Conservation (phyloP, 768 basidiomycete species). For the Gymnopilus junonius region DNA sequence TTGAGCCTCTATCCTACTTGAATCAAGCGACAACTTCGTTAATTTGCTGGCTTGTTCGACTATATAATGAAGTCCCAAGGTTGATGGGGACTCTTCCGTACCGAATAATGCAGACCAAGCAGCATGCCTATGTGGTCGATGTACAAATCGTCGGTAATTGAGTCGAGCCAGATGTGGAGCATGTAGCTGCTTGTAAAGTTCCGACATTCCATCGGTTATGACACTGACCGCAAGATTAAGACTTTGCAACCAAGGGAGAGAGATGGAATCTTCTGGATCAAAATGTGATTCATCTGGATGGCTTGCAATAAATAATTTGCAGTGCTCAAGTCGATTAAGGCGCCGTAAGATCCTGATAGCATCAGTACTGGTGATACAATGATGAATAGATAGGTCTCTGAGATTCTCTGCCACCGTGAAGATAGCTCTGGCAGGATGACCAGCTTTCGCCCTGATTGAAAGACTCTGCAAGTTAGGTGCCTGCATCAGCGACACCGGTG, state of each 20-base stretch:
- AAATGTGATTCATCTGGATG: background rate
- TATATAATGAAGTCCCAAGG: background rate
- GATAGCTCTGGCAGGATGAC: background rate
- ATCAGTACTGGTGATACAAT: background rate
- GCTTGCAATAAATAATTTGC: background rate
- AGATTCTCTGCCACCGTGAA: background rate
- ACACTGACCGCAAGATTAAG: background rate
- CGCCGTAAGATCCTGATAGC: background rate
- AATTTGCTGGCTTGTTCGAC: background rate
- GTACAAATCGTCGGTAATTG: background rate
- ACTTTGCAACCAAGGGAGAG: background rate
- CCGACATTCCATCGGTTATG: background rate
- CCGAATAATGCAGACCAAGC: background rate
- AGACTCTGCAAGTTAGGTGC: background rate
- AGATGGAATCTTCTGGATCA: background rate
- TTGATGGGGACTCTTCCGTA: background rate
- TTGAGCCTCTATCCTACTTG: background rate
- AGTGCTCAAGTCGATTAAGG: background rate
- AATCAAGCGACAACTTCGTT: background rate
- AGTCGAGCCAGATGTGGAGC: background rate
- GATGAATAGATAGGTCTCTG: background rate
- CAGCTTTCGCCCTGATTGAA: background rate
- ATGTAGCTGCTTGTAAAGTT: background rate
- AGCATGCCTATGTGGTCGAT: background rate
- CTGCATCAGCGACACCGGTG: background rate